These are phyloP conservation scores for Coemansia sp. DNA, from an alignment of 192 early-diverging fungal genomes.

Conservation along the genomic window DNA sequence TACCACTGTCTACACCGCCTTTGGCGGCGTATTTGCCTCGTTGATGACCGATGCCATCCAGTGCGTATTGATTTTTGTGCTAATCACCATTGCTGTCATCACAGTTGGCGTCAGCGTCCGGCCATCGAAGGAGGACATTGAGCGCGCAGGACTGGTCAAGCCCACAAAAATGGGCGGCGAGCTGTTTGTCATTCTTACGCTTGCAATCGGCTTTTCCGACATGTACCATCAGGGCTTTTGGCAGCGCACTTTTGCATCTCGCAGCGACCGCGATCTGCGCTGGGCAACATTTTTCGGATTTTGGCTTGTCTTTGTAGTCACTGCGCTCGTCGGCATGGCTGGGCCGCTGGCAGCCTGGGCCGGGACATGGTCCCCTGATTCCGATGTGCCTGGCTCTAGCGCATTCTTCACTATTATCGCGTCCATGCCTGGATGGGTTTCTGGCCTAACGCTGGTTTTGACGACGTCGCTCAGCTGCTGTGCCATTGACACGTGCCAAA, in stretches of 20 bases:
- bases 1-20: slow-evolving; percentile 66
- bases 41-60: slow-evolving; percentile 65
- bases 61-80: slow-evolving; percentile 55
- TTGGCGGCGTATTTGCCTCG: slow-evolving; percentile 66
- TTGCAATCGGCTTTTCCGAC: slow-evolving; percentile 60
- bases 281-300: slow-evolving; percentile 58
- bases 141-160: slow-evolving; percentile 54
- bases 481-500: slow-evolving; percentile 65
- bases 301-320: slow-evolving; percentile 55
- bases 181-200: slow-evolving; percentile 59
- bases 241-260: slow-evolving; percentile 73
- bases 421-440: slow-evolving; percentile 59
- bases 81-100: slow-evolving; percentile 56
- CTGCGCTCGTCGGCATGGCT: slow-evolving; percentile 59
- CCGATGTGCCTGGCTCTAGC: slow-evolving; percentile 53
- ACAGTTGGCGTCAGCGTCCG: slow-evolving; percentile 57
- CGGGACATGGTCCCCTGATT: slow-evolving; percentile 54
- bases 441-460: slow-evolving; percentile 58
- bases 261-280: slow-evolving; percentile 59
- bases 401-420: slow-evolving; percentile 67
- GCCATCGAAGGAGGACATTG: slow-evolving; percentile 51
- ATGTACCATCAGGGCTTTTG: slow-evolving; percentile 71
- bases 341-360: slow-evolving; percentile 67
- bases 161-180: slow-evolving; percentile 67
- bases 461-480: slow-evolving; percentile 65